Base-by-base conservation (phyloP, 2,329 filamentous ascomycete species). In the Lasiodiplodia sp. region DNA sequence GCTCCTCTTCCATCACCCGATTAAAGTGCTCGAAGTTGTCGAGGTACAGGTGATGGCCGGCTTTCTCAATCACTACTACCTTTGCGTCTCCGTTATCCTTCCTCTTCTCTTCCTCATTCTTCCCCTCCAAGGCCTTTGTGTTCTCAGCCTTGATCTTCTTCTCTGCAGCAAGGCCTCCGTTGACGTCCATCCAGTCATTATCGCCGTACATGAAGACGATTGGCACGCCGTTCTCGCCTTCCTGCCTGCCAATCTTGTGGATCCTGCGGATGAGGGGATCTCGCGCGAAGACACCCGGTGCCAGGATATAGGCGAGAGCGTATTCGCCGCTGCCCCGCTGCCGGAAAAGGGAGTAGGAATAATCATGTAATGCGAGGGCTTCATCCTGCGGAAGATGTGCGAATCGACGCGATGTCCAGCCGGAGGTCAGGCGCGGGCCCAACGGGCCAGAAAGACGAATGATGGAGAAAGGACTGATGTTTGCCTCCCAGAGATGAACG, bases 381-480 rank as follows among this genome's bases (percentile, higher is more conserved):
- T 99, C 95, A 3, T 89, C 88, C 0, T 86, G 78, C 0, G 94
- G 94, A 0, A 99, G 86, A 77, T 97, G 94, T 55, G 92, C 93
- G 82, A 99, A 99, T 40, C 96, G 90, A 21, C 96, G 89, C n/a
- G 91, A 93, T 7, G 93, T 97, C 96, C 96, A 99, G 69, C 94
- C 94, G 0, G 94, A 97, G 0, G 97, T 93, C 40, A 99, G 89
- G 23, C 94, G 89, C 3, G 96, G 96, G 0, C 96, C 96, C 0
- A 99, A 83, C 0, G 96, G 96, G 0, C 96, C 96, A 1, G 93
- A 86, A 84, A 94, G 90, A 69, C 96, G 92, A 14, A 99, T 89
- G 60, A 99, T 84, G 72, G 91, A 94, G 80, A 99, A 99, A 7
- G 96, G 96, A 0, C 94, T 97, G 71, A 98, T 89, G 77, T 99